Evolutionary conservation across 208 protist genomes (phyloP).

Genomic region (Leishmania amazonensis): DNA sequence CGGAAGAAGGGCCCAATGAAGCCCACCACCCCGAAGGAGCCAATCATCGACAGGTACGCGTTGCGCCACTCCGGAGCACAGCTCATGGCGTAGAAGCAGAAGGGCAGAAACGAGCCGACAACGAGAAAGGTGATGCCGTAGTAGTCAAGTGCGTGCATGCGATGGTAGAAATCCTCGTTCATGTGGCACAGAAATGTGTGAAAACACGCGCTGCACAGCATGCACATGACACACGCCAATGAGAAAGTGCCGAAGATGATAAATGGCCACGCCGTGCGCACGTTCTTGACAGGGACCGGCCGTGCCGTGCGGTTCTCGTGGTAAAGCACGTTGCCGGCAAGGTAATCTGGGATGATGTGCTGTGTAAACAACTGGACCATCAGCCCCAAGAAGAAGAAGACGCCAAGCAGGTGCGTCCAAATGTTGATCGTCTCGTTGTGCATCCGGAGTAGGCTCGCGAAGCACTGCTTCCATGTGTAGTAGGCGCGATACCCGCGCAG

Average conservation of each 20-base stretch:
- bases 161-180: constrained; percentile 52
- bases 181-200: constrained; percentile 77
- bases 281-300: constrained; percentile 16
- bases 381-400: constrained; percentile 60
- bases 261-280: constrained; percentile 33
- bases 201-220: constrained; percentile 74
- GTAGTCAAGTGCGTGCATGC: constrained; percentile 79
- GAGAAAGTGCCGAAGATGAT: constrained; percentile 78
- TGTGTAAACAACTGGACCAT: constrained; percentile 41
- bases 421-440: constrained; percentile 92
- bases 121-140: constrained; percentile 87
- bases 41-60: constrained; percentile 76
- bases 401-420: constrained; percentile 80
- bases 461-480: constrained; percentile 57
- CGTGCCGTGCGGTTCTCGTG: constrained; percentile 18
- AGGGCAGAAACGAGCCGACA: constrained; percentile 82
- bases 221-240: constrained; percentile 72
- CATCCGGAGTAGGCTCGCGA: constrained; percentile 66
- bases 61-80: constrained; percentile 71
- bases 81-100: constrained; percentile 79
- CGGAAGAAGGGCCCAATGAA: constrained; percentile 78
- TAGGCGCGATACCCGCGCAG: constrained; percentile 63
- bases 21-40: constrained; percentile 68
- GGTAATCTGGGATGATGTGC: constrained; percentile 34
- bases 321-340: constrained; percentile 24